Percentiles rank a stretch among this genome's conserved stretches.
Conservation (phyloP, 208 protist genomes). For the Acanthamoeba lenticulata region DNA sequence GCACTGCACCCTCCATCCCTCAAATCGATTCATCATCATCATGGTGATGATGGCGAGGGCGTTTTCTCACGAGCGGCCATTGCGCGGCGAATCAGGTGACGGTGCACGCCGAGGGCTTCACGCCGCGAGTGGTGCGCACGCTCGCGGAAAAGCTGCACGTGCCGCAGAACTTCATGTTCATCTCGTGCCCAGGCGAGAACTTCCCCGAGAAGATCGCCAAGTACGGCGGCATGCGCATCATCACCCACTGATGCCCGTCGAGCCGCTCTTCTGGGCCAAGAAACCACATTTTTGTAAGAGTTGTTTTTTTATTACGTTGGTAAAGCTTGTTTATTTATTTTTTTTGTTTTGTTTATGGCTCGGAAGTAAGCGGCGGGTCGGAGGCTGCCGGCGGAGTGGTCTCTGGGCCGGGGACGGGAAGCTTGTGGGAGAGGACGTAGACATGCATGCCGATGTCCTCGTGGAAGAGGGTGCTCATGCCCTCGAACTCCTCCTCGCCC, state of each 20-base stretch:
- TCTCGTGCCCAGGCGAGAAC: constrained; percentile 84
- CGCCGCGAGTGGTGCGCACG: constrained; percentile 73
- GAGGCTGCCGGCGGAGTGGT: too few relatives aligned
- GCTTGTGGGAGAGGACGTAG: constrained; percentile 39
- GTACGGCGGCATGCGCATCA: constrained; percentile 87
- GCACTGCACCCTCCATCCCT: too few relatives aligned
- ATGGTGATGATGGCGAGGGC: too few relatives aligned
- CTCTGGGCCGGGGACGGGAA: too few relatives aligned
- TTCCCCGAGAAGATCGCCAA: constrained; percentile 82
- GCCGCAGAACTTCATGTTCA: constrained; percentile 90
- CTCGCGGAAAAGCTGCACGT: constrained; percentile 82
- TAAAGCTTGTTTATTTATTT: too few relatives aligned
- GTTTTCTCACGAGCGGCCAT: too few relatives aligned
- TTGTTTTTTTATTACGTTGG: too few relatives aligned
- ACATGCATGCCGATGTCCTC: constrained; percentile 47
- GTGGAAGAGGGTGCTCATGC: constrained; percentile 47
- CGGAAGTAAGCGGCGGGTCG: too few relatives aligned
- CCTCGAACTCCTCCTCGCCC: constrained; percentile 43
- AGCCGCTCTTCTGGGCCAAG: too few relatives aligned
- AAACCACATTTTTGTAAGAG: too few relatives aligned
- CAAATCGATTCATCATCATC: too few relatives aligned
- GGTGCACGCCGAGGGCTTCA: constrained; percentile 76
- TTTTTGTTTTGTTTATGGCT: too few relatives aligned
- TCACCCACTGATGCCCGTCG: constrained; percentile 79
- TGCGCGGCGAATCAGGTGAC: not conserved